Percentiles rank a stretch among this genome's conserved stretches.
Conservation (phyloP, 495 filamentous ascomycete species). For the Neurospora sp. region DNA sequence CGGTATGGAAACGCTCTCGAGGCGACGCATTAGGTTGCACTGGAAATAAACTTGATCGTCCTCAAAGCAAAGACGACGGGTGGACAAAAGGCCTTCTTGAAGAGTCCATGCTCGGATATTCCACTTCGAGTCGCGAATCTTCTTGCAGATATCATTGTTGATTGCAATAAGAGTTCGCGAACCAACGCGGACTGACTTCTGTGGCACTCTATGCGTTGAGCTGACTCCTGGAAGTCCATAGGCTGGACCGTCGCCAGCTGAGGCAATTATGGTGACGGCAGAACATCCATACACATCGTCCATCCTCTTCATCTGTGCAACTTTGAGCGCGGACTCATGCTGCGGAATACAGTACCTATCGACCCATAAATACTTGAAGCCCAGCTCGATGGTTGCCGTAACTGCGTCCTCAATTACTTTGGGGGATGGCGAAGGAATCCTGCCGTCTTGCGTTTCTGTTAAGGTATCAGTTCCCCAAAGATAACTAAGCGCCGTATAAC, state of each 20-base stretch:
- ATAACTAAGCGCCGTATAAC: constrained; percentile 12
- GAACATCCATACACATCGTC: constrained; percentile 17
- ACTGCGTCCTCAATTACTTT: constrained; percentile 24
- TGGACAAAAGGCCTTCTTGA: constrained; percentile 28
- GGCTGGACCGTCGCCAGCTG: constrained; percentile 6
- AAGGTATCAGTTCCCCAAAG: constrained; percentile 7
- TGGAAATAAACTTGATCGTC: constrained; percentile 28
- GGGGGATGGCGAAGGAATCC: constrained; percentile 3
- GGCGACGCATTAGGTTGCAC: constrained; percentile 15
- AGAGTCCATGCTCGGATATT: constrained; percentile 31
- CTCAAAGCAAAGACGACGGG: constrained; percentile 23
- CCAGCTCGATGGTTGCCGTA: constrained; percentile 13
- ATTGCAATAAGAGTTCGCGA: constrained; percentile 5
- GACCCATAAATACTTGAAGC: constrained; percentile 27
- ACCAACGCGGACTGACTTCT: neutral
- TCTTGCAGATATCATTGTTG: neutral
- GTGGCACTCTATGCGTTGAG: constrained; percentile 2
- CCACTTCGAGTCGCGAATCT: constrained; percentile 18
- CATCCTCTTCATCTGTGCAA: constrained; percentile 21
- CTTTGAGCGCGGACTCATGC: constrained; percentile 16
- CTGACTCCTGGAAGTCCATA: constrained; percentile 10
- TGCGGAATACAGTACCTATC: constrained; percentile 30
- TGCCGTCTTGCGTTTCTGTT: neutral
- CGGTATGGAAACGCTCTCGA: neutral
- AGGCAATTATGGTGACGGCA: constrained; percentile 21